Conservation (phyloP, 768 basidiomycete genomes). For the Rickenella mellea region DNA sequence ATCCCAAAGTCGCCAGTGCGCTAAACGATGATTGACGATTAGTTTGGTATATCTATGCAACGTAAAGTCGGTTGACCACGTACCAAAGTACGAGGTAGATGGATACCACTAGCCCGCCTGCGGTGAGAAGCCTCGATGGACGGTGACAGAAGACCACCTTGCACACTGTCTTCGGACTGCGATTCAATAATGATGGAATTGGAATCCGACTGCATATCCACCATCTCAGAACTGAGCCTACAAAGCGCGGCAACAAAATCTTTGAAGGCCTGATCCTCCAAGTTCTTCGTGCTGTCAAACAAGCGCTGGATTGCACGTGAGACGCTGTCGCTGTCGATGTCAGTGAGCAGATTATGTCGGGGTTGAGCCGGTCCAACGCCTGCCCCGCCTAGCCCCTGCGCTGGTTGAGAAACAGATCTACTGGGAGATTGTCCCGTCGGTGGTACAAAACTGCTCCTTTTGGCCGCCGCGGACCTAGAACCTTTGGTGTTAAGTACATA, state of each 20-base stretch:
- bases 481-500: conserved; percentile 72
- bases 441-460: conserved; percentile 12
- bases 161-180: conserved; percentile 32
- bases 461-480: conserved; percentile 7
- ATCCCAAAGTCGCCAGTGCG: conserved; percentile 94
- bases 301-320: conserved; percentile 68
- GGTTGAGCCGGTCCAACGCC: conserved; percentile 8
- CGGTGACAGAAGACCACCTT: conserved; percentile 19
- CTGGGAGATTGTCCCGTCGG: conserved; percentile 19
- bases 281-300: conserved; percentile 76
- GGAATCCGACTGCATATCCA: conserved; percentile 68
- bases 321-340: conserved; percentile 69
- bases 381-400: conserved; percentile 3
- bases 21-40: conserved; percentile 25
- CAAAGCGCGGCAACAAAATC: conserved; percentile 76
- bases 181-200: conserved; percentile 17
- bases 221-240: conserved; percentile 85
- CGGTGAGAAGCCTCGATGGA: conserved; percentile 39
- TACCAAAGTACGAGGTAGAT: conserved; percentile 70
- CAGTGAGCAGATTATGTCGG: conserved; percentile 56
- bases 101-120: conserved; percentile 81
- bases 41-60: conserved; percentile 2
- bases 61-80: conserved; percentile 18
- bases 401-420: conserved; percentile 15
- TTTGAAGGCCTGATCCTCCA: conserved; percentile 77